A percentile compares a stretch with the other conserved stretches of the same genome.
Conservation (phyloP, 2,329 filamentous ascomycete species). For the Scedosporium dehoogii region DNA sequence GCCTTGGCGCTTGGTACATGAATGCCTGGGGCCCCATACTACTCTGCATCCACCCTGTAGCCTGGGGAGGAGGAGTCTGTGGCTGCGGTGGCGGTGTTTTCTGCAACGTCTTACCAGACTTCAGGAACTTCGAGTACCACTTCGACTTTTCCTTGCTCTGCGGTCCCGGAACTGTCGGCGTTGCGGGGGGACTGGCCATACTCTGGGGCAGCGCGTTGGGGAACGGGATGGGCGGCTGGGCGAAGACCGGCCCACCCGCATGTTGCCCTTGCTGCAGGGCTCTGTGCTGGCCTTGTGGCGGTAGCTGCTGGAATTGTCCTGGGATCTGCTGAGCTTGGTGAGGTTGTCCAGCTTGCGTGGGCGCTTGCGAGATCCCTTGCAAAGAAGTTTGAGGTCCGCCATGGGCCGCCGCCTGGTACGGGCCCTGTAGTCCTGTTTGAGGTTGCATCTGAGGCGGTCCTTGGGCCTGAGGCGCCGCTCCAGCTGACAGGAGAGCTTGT, state of each 20-base stretch:
- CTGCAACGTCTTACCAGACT: conserved; percentile 2
- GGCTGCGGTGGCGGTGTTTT: background rate
- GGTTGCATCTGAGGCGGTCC: background rate
- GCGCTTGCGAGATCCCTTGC: background rate
- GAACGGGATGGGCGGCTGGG: background rate
- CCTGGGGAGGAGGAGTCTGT: background rate
- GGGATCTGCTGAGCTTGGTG: no score
- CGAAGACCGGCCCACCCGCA: background rate
- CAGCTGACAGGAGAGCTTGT: background rate
- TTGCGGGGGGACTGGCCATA: background rate
- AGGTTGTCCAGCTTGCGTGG: background rate
- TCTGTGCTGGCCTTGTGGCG: background rate
- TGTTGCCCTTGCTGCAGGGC: background rate
- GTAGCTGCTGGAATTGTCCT: background rate
- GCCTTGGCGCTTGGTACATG: background rate
- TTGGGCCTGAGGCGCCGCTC: background rate
- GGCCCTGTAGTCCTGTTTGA: background rate
- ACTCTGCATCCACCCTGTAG: background rate
- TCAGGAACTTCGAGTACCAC: conserved; percentile 5
- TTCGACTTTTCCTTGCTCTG: conserved; percentile 3
- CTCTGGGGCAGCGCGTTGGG: background rate
- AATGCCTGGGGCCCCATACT: background rate
- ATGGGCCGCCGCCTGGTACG: background rate
- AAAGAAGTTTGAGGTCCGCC: background rate
- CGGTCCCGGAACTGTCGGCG: background rate